These are phyloP conservation scores for Taphrina communis DNA, from an alignment of 1,139 yeast species.

Conservation along the genomic window DNA sequence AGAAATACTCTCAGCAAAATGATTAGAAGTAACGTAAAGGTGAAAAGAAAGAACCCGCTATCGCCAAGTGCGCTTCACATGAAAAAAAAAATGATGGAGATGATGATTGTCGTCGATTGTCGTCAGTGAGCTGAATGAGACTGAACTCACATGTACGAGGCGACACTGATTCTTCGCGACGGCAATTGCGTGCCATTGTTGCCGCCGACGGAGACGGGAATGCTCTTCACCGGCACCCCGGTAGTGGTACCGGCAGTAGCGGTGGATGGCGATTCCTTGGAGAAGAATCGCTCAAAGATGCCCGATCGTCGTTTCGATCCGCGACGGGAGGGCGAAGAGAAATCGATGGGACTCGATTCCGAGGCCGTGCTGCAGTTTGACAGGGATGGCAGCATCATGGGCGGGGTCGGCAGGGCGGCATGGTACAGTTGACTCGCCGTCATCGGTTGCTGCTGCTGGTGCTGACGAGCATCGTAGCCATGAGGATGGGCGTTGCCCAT, in stretches of 20 bases:
- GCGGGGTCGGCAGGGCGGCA: slow-evolving; percentile 37
- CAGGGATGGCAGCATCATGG: slow-evolving; percentile 41
- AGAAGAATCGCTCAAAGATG: slow-evolving; percentile 40
- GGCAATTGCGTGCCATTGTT: slow-evolving; percentile 13
- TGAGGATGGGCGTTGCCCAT: not conserved
- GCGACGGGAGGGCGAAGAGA: slow-evolving; percentile 24
- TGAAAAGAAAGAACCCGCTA: not conserved
- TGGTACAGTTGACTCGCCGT: slow-evolving; percentile 19
- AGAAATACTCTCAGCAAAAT: too few relatives aligned
- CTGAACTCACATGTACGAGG: slow-evolving; percentile 22
- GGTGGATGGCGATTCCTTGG: slow-evolving; percentile 11
- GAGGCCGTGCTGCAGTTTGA: slow-evolving; percentile 37
- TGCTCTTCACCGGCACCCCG: slow-evolving; percentile 35
- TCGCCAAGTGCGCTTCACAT: not conserved
- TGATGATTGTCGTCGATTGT: not conserved
- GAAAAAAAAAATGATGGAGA: not conserved
- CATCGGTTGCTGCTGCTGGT: slow-evolving; percentile 5
- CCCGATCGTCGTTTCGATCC: slow-evolving; percentile 35
- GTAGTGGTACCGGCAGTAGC: not conserved
- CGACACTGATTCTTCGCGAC: slow-evolving; percentile 35
- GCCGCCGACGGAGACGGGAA: slow-evolving; percentile 11
- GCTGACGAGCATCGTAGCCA: not conserved
- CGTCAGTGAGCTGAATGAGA: too few relatives aligned
- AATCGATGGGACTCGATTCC: slow-evolving; percentile 36
- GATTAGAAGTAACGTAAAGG: too few relatives aligned